Evolutionary conservation across 257 asterid genomes (phyloP), one percentile per base, ranked within the genome.

Genomic region (Euphrasia confusa): DNA sequence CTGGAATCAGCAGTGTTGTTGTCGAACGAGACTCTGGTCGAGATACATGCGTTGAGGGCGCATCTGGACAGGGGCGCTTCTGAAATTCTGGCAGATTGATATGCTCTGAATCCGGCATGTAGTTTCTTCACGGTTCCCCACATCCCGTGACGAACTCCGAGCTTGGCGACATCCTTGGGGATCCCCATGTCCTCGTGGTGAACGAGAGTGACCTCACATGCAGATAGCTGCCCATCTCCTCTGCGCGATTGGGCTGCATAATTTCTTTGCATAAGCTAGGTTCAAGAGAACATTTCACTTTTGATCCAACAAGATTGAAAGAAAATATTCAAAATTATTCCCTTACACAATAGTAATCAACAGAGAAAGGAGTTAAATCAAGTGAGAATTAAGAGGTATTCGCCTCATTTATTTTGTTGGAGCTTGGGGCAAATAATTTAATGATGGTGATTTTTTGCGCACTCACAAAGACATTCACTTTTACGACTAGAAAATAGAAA

Each of bases 101-200:
- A 92, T 10, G 95, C 78, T 75, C 97, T 72, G 57, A 92, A 84
- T 71, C 98, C 98, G 9, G 75, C 65, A 57, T 92, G 95, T 40
- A 92, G 54, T 66, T 92, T 92, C 82, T 92, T 92, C 12, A 92
- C 98, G 4, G 98, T 89, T 69, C 96, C 95, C 98, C 98, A 92
- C 98, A 92, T 92, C 24, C 97, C 95, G 49, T 92, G 98, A 17
- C 98, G 97, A 47, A 92, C 93, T 4, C 97, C 97, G 40, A 92
- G 67, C 77, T 86, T 88, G 33, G 98, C 98, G 18, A 92, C 97
- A 21, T 88, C 95, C 71, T 83, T 89, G 7, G 97, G 98, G 65
- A 89, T 88, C 56, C 98, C 98, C 98, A 92, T 92, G 74, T 92
- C 98, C 70, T 92, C 97, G 30, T 83, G 84, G 82, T 92, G 98